Evolutionary conservation across 495 filamentous ascomycete genomes (phyloP), one percentile per base, ranked within the genome.

Genomic region (Lasiosphaeria hispida): DNA sequence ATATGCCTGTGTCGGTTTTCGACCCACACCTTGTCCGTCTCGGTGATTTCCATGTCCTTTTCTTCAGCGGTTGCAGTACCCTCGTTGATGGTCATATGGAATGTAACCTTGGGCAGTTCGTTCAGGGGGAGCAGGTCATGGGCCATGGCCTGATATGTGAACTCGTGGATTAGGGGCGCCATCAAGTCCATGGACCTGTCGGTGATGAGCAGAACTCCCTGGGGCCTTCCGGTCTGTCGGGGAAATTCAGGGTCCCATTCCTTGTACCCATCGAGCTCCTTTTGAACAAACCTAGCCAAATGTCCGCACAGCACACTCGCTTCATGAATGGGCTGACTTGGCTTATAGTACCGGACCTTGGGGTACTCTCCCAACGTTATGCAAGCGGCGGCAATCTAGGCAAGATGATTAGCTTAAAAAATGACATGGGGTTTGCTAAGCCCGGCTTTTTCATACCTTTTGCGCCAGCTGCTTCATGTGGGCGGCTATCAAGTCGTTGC

Each of bases 111-210:
- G 43, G 96, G 90, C 10, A 84, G 84, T 8, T 98, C 94, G 56
- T 88, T 84, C 50, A 98, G 88, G 0, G 87, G 88, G 6, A 98
- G 75, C 23, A 98, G 72, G 71, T 98, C 94, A 68, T 96, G 90
- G 14, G 89, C 91, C 93, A 98, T 97, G 30, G 93, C 90, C 71
- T 97, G 94, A 68, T 97, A 98, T 9, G 95, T 97, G 66, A 98
- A 97, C 65, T 98, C 94, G 71, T 98, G 94, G 9, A 97, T 53
- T 9, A 97, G 67, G 6, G 94, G 95, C 14, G 94, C 83, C 68
- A 86, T 84, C 1, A 97, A 65, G 69, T 98, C 94, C 87, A 97
- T 91, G 10, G 91, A 89, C 53, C 94, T 83, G 74, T 98, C 94
- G 1, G 90, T 87, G 49, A 98, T 88, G 61, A 96, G 77, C 1